Percentiles rank a stretch among this genome's conserved stretches.
Conservation (phyloP, 2,329 filamentous ascomycete species). For the Aurifilum marmelostoma region DNA sequence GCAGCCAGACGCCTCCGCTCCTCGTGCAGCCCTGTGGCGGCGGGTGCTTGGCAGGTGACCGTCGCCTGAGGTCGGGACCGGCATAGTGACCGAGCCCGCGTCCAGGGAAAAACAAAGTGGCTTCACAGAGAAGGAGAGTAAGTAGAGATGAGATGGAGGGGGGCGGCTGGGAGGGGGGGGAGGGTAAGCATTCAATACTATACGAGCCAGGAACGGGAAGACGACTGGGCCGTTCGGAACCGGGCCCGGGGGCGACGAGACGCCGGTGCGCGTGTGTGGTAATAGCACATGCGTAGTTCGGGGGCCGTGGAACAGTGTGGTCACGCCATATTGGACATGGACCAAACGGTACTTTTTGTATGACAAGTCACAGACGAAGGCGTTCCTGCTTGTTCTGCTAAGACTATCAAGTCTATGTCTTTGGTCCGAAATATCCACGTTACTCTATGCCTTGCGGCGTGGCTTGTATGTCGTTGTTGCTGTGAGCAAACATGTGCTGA, state of each 20-base stretch:
- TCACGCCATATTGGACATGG: neutral
- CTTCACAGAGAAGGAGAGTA: neutral
- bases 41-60: neutral
- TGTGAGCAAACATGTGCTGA: neutral
- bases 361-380: neutral
- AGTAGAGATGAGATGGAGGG: too few species aligned
- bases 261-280: neutral
- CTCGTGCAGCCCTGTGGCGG: neutral
- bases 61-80: neutral
- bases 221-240: neutral
- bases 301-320: constrained; percentile 3
- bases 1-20: neutral
- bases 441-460: neutral
- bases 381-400: neutral
- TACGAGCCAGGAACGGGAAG: neutral
- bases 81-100: neutral
- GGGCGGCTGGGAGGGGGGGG: too few species aligned
- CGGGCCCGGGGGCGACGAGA: constrained; percentile 2
- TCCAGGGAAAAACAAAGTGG: neutral
- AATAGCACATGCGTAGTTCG: neutral
- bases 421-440: neutral
- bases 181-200: constrained; percentile 9
- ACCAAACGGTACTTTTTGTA: too few species aligned
- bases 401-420: neutral
- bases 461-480: neutral